Conservation (phyloP, 2,329 filamentous ascomycete species). For the Monosporascus sp. region DNA sequence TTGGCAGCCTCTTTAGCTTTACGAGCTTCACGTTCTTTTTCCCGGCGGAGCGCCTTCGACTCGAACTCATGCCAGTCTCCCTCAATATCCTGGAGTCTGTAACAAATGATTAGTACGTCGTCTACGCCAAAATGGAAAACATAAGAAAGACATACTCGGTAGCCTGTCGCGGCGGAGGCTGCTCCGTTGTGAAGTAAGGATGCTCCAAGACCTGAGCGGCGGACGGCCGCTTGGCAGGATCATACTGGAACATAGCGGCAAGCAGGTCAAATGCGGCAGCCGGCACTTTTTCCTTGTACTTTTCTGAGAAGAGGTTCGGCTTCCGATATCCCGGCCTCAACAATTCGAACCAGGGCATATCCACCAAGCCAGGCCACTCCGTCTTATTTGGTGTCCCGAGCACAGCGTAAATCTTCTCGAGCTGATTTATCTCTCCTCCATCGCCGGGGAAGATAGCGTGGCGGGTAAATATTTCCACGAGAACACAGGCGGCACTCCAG, state of each 20-base stretch:
- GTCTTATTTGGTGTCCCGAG: slow-evolving; percentile 80
- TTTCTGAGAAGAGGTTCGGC: slow-evolving; percentile 73
- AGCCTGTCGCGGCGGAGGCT: slow-evolving; percentile 71
- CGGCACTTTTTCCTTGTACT: slow-evolving; percentile 73
- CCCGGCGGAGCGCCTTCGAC: slow-evolving; percentile 87
- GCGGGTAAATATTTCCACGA: slow-evolving; percentile 92
- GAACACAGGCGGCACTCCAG: slow-evolving; percentile 95
- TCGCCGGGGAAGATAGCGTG: slow-evolving; percentile 94
- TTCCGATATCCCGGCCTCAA: slow-evolving; percentile 72
- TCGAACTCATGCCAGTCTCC: slow-evolving; percentile 99
- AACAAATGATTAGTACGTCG: slow-evolving; percentile 10
- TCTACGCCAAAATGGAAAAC: slow-evolving; percentile 23
- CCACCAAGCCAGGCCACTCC: slow-evolving; percentile 85
- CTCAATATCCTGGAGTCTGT: slow-evolving; percentile 69
- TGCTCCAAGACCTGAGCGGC: slow-evolving; percentile 82
- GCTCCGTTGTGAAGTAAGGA: slow-evolving; percentile 80
- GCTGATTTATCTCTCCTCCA: slow-evolving; percentile 89
- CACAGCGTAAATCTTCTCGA: slow-evolving; percentile 93
- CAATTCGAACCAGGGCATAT: slow-evolving; percentile 96
- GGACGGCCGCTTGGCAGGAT: slow-evolving; percentile 76
- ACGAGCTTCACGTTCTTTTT: slow-evolving; percentile 62
- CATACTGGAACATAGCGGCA: slow-evolving; percentile 80
- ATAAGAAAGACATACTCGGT: slow-evolving; percentile 62
- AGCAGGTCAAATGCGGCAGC: slow-evolving; percentile 80
- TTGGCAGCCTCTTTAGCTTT: slow-evolving; percentile 36